phyloP scores from a whole-genome alignment of 2,329 filamentous ascomycete species.

The Ceratocystiopsis minuta region DNA sequence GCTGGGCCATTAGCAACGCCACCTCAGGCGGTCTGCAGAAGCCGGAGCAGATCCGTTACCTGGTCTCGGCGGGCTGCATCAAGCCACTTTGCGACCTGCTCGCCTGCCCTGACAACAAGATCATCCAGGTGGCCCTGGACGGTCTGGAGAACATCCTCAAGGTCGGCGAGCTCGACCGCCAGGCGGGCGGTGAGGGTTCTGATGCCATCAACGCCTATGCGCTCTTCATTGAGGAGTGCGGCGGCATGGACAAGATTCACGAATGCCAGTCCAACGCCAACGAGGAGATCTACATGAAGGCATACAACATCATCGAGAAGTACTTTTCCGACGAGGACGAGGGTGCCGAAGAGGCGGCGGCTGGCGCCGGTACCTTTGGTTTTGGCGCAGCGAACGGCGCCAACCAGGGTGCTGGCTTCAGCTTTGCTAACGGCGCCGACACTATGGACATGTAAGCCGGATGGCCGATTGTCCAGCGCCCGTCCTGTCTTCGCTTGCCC shows the following conservation, averaged over 20 bases:
- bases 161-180: slow-evolving; percentile 97
- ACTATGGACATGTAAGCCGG: slow-evolving; percentile 45
- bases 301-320: slow-evolving; percentile 99
- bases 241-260: slow-evolving; percentile 99
- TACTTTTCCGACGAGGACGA: slow-evolving; percentile 99
- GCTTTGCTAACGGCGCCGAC: slow-evolving; percentile 61
- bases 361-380: slow-evolving; percentile 59
- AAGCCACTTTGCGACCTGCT: slow-evolving; percentile 92
- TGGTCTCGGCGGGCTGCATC: slow-evolving; percentile 87
- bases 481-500: no score
- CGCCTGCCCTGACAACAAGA: slow-evolving; percentile 96
- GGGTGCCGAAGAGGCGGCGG: slow-evolving; percentile 69
- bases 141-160: slow-evolving; percentile 98
- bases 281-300: slow-evolving; percentile 99
- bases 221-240: slow-evolving; percentile 94
- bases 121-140: slow-evolving; percentile 95
- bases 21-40: slow-evolving; percentile 96
- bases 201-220: slow-evolving; percentile 91
- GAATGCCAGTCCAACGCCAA: slow-evolving; percentile 99
- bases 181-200: slow-evolving; percentile 54
- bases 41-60: slow-evolving; percentile 93
- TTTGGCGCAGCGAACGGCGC: slow-evolving; percentile 49
- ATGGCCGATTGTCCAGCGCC: not conserved
- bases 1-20: slow-evolving; percentile 98
- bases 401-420: slow-evolving; percentile 65